A percentile compares a stretch with the other conserved stretches of the same genome.
Evolutionary conservation across 257 asterid species (phyloP).

Genomic region (Solanum tacnaense): DNA sequence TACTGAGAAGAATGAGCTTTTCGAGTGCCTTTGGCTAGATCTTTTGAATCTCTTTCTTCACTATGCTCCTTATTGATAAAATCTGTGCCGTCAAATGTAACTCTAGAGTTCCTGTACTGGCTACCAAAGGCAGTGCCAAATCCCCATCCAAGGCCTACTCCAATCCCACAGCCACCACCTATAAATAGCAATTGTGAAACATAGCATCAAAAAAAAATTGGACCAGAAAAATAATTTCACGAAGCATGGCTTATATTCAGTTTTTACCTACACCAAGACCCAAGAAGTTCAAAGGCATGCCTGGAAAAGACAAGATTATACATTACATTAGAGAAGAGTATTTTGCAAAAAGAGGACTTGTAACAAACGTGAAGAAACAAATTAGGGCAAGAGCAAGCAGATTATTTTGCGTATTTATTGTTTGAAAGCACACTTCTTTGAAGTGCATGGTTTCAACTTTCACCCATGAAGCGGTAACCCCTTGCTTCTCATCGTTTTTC

Average conservation of each 20-base stretch:
- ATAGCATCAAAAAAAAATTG: background rate
- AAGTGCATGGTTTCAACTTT: background rate
- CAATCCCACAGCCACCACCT: constrained; percentile 98
- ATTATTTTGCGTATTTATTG: background rate
- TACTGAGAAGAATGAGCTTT: constrained; percentile 20
- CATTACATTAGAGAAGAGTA: background rate
- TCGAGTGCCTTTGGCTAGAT: constrained; percentile 15
- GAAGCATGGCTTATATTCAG: background rate
- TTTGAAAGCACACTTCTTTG: background rate
- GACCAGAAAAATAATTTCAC: background rate
- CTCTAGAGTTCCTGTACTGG: constrained; percentile 58
- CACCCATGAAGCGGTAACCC: background rate
- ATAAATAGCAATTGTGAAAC: background rate
- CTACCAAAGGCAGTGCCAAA: constrained; percentile 86
- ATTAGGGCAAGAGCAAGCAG: background rate
- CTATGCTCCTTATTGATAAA: constrained; percentile 20
- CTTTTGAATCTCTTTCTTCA: constrained; percentile 33
- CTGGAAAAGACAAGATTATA: constrained; percentile 19
- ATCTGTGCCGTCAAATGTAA: constrained; percentile 52
- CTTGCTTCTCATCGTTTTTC: background rate
- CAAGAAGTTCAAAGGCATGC: constrained; percentile 63
- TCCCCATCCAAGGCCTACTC: constrained; percentile 97
- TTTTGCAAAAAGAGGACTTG: background rate
- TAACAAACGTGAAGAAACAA: background rate
- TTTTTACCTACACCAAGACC: constrained; percentile 82